Conservation (phyloP, 1,139 yeast species). For the Magnusiomyces paraingens region DNA sequence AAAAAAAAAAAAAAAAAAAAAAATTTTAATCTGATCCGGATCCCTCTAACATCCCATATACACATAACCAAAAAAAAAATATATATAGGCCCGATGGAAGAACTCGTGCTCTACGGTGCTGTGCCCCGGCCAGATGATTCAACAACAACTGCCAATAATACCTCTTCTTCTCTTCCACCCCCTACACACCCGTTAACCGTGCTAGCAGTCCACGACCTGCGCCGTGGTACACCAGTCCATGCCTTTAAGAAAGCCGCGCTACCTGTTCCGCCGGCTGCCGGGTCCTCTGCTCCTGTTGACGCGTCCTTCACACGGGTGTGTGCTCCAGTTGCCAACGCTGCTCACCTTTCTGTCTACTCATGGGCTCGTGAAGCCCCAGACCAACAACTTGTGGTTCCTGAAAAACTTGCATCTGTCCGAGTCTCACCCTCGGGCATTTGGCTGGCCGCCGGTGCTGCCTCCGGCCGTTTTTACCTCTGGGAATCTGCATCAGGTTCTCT, state of each 20-base stretch:
- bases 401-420: slow-evolving; percentile 56
- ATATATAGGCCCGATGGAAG: slow-evolving; percentile 26
- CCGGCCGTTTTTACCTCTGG: slow-evolving; percentile 82
- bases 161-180: slow-evolving; percentile 14
- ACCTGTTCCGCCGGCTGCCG: slow-evolving; percentile 5
- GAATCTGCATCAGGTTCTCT: slow-evolving; percentile 74
- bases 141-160: slow-evolving; percentile 11
- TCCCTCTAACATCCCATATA: no score
- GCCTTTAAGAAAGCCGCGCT: slow-evolving; percentile 14
- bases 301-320: slow-evolving; percentile 38
- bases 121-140: slow-evolving; percentile 11
- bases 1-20: no score
- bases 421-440: slow-evolving; percentile 44
- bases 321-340: slow-evolving; percentile 61
- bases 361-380: slow-evolving; percentile 77
- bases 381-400: slow-evolving; percentile 84
- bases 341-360: slow-evolving; percentile 66
- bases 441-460: slow-evolving; percentile 62
- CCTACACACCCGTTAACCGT: slow-evolving; percentile 9
- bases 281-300: slow-evolving; percentile 7
- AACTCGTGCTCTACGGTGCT: slow-evolving; percentile 26
- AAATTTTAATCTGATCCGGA: no score
- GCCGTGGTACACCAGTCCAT: slow-evolving; percentile 14
- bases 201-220: slow-evolving; percentile 17
- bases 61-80: no score